These are phyloP conservation scores for Clausena lansium DNA, from an alignment of 345 rosid species.

Conservation along the genomic window DNA sequence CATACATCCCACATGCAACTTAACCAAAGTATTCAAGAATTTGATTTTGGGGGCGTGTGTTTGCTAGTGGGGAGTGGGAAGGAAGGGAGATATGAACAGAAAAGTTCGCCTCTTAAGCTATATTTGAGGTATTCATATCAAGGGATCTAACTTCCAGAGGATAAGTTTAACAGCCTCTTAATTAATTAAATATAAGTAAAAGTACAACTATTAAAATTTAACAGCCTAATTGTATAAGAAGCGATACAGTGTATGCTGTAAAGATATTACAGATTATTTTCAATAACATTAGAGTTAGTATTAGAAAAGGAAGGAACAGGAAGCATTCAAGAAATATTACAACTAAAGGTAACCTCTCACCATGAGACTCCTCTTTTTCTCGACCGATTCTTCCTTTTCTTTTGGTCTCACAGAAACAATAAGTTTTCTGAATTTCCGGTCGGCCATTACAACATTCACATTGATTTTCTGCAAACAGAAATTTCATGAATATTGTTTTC, in stretches of 20 bases:
- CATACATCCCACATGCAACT: not conserved
- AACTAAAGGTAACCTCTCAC: conserved; percentile 36
- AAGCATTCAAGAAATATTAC: conserved; percentile 3
- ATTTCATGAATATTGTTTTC: conserved; percentile 7
- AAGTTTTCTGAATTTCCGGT: conserved; percentile 65
- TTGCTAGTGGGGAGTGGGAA: too few relatives aligned
- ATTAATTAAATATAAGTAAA: not conserved
- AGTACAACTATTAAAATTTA: not conserved
- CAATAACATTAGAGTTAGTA: not conserved
- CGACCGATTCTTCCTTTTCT: conserved; percentile 68
- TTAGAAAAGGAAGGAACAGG: not conserved
- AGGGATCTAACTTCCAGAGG: not conserved
- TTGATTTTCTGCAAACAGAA: conserved; percentile 60
- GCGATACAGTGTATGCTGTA: too few relatives aligned
- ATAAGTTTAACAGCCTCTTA: not conserved
- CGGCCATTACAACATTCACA: conserved; percentile 57
- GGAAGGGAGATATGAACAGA: not conserved
- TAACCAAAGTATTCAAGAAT: not conserved
- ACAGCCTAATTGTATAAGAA: not conserved
- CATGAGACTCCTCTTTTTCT: conserved; percentile 83
- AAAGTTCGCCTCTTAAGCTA: not conserved
- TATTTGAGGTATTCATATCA: not conserved
- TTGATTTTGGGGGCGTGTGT: too few relatives aligned
- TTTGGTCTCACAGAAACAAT: conserved; percentile 75
- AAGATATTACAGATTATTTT: not conserved